These are phyloP conservation scores for Paramecium primaurelia DNA, from an alignment of 73 alveolate species.

Conservation along the genomic window DNA sequence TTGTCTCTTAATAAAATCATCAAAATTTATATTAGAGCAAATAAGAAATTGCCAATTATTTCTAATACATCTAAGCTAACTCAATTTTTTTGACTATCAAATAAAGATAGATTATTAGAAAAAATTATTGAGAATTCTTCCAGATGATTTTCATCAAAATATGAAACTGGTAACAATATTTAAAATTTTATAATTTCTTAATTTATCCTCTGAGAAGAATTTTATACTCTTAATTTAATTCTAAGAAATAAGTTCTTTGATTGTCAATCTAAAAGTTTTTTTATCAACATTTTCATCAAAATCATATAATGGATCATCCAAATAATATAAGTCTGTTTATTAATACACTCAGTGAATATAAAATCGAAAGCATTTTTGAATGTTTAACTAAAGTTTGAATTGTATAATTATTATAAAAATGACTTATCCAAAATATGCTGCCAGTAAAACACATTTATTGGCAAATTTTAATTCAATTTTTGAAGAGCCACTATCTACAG, in stretches of 20 bases:
- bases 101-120: slow-evolving; percentile 34
- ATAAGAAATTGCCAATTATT: not conserved
- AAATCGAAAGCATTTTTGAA: slow-evolving; percentile 6
- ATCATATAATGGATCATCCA: slow-evolving; percentile 76
- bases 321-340: slow-evolving; percentile 66
- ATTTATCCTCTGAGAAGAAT: slow-evolving; percentile 44
- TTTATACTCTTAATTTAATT: not conserved
- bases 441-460: not conserved
- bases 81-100: not conserved
- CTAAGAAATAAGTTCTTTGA: slow-evolving; percentile 49
- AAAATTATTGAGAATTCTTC: slow-evolving; percentile 72
- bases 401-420: slow-evolving; percentile 16
- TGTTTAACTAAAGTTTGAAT: too few species aligned
- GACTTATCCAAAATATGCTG: slow-evolving; percentile 78
- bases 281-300: slow-evolving; percentile 71
- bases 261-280: not conserved
- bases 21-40: not conserved
- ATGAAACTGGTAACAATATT: slow-evolving; percentile 49
- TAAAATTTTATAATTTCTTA: slow-evolving; percentile 28
- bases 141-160: slow-evolving; percentile 69
- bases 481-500: not conserved
- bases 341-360: slow-evolving; percentile 84
- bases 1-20: too few species aligned
- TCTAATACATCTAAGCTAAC: not conserved
- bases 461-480: not conserved